Conservation (phyloP, 2,329 filamentous ascomycete genomes). For the Venturia aucupariae region DNA sequence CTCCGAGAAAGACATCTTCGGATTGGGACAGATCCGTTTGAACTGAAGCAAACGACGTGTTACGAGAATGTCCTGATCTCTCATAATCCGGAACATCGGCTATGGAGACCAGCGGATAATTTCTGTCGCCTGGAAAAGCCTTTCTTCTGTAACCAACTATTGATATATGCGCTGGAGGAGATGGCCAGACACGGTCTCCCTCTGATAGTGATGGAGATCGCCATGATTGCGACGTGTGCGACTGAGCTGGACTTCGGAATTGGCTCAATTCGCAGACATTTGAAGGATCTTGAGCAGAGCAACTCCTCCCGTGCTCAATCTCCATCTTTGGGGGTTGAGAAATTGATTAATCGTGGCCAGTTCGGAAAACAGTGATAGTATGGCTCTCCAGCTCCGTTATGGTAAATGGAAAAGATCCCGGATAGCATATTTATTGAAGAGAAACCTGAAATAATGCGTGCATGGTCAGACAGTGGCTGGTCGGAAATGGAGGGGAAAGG, state of each 20-base stretch:
- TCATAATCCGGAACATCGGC: background rate
- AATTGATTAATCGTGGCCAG: background rate
- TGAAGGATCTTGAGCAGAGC: background rate
- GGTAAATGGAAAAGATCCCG: too few species aligned
- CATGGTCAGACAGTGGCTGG: background rate
- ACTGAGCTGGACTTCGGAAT: background rate
- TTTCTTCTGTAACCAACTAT: background rate
- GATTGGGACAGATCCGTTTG: background rate
- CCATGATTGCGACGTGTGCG: background rate
- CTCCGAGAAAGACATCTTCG: background rate
- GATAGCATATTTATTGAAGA: too few species aligned
- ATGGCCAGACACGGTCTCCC: background rate
- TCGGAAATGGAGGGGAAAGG: background rate
- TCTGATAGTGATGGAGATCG: background rate
- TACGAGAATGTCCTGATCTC: background rate
- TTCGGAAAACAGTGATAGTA: background rate
- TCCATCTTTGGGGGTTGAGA: background rate
- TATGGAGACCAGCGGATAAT: background rate
- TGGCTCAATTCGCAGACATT: background rate
- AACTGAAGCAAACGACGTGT: background rate
- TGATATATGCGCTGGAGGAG: background rate
- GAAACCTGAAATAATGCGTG: background rate
- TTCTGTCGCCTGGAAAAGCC: background rate
- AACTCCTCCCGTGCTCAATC: background rate
- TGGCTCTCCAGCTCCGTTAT: too few species aligned